Evolutionary conservation across 2,329 filamentous ascomycete species (phyloP).

Genomic region (Thelonectria olida): DNA sequence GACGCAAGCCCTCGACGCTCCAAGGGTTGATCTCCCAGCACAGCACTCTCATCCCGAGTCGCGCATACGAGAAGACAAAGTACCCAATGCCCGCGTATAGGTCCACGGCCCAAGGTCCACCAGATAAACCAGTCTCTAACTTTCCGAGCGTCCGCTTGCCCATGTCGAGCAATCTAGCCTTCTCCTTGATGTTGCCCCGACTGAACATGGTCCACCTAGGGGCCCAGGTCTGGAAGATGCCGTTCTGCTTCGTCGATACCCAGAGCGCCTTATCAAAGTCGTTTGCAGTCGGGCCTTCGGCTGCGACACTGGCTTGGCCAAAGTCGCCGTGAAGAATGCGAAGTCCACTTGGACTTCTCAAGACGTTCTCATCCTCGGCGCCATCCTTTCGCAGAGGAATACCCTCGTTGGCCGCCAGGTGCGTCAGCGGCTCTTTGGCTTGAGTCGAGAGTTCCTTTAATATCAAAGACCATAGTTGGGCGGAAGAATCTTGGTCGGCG

Average conservation of each 20-base stretch:
- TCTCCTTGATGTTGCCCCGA: conserved; percentile 89
- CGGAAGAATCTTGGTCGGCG: conserved; percentile 33
- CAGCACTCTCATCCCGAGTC: conserved; percentile 75
- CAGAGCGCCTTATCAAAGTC: conserved; percentile 79
- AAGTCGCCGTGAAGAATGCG: conserved; percentile 79
- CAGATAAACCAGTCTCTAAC: conserved; percentile 6
- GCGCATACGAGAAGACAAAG: conserved; percentile 86
- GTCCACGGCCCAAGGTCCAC: conserved; percentile 70
- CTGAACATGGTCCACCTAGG: conserved; percentile 95
- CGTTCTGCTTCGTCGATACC: conserved; percentile 81
- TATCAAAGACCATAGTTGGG: conserved; percentile 59
- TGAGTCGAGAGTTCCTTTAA: conserved; percentile 55
- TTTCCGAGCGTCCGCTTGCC: conserved; percentile 23
- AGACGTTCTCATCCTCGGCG: conserved; percentile 66
- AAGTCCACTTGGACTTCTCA: conserved; percentile 78
- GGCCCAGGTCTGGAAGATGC: conserved; percentile 85
- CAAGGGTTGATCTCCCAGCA: conserved; percentile 93
- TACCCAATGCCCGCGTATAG: conserved; percentile 95
- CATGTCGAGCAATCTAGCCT: conserved; percentile 75
- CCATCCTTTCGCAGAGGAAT: conserved; percentile 59
- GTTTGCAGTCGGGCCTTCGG: conserved; percentile 42
- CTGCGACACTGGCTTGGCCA: conserved; percentile 56
- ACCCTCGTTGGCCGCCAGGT: conserved; percentile 69
- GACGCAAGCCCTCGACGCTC: conserved; percentile 83
- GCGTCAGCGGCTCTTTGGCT: conserved; percentile 57